These are phyloP conservation scores for Cerioporus squamosus DNA, from an alignment of 1,284 basidiomycete species.

Conservation along the genomic window DNA sequence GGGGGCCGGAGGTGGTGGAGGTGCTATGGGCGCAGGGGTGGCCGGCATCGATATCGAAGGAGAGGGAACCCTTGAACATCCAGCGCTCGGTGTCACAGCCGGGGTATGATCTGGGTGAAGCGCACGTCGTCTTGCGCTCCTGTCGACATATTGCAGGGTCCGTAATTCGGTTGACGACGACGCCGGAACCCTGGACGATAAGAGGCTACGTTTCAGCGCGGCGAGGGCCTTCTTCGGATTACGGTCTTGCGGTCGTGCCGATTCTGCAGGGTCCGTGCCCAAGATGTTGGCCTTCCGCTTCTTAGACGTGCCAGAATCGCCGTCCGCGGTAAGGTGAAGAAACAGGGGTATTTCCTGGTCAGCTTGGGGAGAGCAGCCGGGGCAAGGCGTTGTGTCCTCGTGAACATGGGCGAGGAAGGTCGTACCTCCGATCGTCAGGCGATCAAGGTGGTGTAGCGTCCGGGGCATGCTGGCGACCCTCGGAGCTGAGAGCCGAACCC, in stretches of 20 bases:
- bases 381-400: slow-evolving; percentile 59
- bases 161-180: slow-evolving; percentile 13
- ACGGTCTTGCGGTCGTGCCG: slow-evolving; percentile 24
- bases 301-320: slow-evolving; percentile 26
- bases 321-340: slow-evolving; percentile 36
- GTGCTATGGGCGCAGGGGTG: slow-evolving; percentile 19
- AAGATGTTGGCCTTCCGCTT: slow-evolving; percentile 38
- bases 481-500: slow-evolving; percentile 61
- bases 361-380: slow-evolving; percentile 54
- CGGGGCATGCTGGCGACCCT: slow-evolving; percentile 70
- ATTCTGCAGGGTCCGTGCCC: background rate
- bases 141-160: slow-evolving; percentile 55
- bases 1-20: slow-evolving; percentile 46
- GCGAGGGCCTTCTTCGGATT: slow-evolving; percentile 66
- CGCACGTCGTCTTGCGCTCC: slow-evolving; percentile 68
- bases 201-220: slow-evolving; percentile 61
- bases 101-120: slow-evolving; percentile 46
- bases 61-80: slow-evolving; percentile 47
- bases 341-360: slow-evolving; percentile 66
- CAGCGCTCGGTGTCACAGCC: background rate
- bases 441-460: slow-evolving; percentile 63
- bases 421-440: slow-evolving; percentile 68
- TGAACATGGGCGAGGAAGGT: slow-evolving; percentile 74
- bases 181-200: slow-evolving; percentile 46
- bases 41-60: slow-evolving; percentile 10